Base-by-base conservation (phyloP, 2,329 filamentous ascomycete genomes). In the Aspergillus sp. region DNA sequence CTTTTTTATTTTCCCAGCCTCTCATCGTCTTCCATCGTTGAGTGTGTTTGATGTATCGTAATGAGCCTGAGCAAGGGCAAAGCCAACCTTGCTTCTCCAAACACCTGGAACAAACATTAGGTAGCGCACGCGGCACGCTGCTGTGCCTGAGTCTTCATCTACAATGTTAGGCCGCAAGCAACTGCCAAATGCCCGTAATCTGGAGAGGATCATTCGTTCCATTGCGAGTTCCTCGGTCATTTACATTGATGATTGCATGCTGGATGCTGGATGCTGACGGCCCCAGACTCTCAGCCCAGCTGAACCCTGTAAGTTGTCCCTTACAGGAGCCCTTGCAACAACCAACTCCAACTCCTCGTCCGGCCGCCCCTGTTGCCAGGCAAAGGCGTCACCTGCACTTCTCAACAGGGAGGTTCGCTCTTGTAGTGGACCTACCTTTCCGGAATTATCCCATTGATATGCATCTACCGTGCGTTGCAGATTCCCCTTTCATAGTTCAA, bases 251-350 rank as follows among this genome's bases (percentile, higher is more conserved):
- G 26, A 30, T 9, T 11, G 26, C 26, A 30, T 9, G 26, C 26
- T 30, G 26, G 9, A 4, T 30, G 8, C 8, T 30, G 26, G 3
- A 39, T 49, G 48, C 32, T 26, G n/a, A 39, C 49, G 8, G 36
- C 41, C 32, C 12, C 7, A 32, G 41, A 20, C 26, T 30, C 17
- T 4, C 49, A 24, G 22, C 7, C 6, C 18, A 39, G 18, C 36
- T 42, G n/a, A 34, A 20, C 38, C 26, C 17, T 22, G 5, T 15
- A 53, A 44, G 5, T 30, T 24, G 50, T 53, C 50, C 50, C 50
- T 53, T 45, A 22, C 50, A 38, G 50, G 30, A 45, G 20, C 50
- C 50, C 50, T 53, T 24, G 41, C 41, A 45, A 18, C 39, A 22
- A 6, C 6, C 15, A 36, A 36, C 34, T 18, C 41, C 36, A 44